Conservation (phyloP, 352 stramenopile genomes). For the Phytopythium chamaehyphon region DNA sequence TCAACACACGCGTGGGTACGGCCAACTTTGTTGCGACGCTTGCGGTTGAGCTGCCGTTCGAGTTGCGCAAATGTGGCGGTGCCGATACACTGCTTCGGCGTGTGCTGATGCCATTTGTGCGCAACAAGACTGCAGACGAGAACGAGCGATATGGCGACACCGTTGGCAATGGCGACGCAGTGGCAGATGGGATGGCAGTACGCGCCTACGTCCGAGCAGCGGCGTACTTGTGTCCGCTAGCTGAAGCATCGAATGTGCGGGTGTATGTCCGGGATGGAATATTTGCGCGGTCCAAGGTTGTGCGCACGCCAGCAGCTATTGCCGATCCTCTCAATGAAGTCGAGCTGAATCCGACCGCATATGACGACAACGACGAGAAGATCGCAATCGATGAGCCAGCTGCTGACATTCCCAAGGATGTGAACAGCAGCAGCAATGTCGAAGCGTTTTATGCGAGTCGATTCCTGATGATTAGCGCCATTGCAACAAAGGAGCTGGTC, state of each 20-base stretch:
- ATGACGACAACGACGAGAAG: not conserved
- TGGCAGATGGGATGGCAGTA: conserved; percentile 59
- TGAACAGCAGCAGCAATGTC: conserved; percentile 12
- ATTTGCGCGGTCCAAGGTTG: conserved; percentile 41
- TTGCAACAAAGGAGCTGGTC: conserved; percentile 66
- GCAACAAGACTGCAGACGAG: conserved; percentile 48
- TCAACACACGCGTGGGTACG: conserved; percentile 77
- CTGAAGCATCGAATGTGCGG: conserved; percentile 33
- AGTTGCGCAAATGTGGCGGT: conserved; percentile 63
- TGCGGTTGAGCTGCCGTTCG: conserved; percentile 57
- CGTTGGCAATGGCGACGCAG: conserved; percentile 2
- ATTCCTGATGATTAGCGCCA: conserved; percentile 65
- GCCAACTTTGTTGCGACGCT: conserved; percentile 77
- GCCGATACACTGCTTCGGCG: conserved; percentile 48
- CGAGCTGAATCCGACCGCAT: not conserved
- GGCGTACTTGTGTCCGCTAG: conserved; percentile 65
- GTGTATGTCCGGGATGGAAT: conserved; percentile 66
- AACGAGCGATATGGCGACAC: conserved; percentile 70
- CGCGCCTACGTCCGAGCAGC: conserved; percentile 72
- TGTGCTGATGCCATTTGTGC: conserved; percentile 60
- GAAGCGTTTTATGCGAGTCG: conserved; percentile 39
- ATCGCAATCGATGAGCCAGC: not conserved
- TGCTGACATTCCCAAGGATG: conserved; percentile 3
- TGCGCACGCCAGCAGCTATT: not conserved
- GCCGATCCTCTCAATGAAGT: not conserved